Conservation (phyloP, 192 early-diverging fungal species). For the Linnemannia zychae region DNA sequence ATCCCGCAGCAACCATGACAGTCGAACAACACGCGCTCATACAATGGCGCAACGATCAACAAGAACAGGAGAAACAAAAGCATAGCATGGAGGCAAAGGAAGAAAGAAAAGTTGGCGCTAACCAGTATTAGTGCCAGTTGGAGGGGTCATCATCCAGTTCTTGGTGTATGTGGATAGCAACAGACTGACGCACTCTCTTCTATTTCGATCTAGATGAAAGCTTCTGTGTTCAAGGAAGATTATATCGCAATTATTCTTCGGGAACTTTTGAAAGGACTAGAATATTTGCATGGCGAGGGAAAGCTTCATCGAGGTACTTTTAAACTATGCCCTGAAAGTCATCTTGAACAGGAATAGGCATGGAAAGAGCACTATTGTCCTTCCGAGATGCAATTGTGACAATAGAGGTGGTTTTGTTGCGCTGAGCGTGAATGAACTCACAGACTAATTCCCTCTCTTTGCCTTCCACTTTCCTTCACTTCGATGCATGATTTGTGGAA, state of each 20-base stretch:
- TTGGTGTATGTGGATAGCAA: neutral
- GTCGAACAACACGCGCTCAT: neutral
- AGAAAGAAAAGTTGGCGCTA: neutral
- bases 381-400: neutral
- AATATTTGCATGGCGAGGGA: conserved; percentile 92
- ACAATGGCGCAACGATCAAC: neutral
- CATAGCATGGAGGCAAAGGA: neutral
- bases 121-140: neutral
- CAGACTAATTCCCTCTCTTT: neutral
- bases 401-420: neutral
- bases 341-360: neutral
- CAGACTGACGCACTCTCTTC: neutral
- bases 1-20: neutral
- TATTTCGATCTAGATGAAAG: conserved; percentile 77
- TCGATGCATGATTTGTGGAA: conserved; percentile 16
- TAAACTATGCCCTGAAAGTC: neutral
- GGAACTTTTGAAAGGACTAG: conserved; percentile 90
- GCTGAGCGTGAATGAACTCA: neutral
- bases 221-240: conserved; percentile 85
- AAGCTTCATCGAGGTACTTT: conserved; percentile 84
- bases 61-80: neutral
- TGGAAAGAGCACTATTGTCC: neutral
- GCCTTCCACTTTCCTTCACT: neutral
- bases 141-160: neutral
- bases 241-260: conserved; percentile 94